Evolutionary conservation across 2,329 filamentous ascomycete genomes (phyloP).

Genomic region (Aspergillus aculeatus): DNA sequence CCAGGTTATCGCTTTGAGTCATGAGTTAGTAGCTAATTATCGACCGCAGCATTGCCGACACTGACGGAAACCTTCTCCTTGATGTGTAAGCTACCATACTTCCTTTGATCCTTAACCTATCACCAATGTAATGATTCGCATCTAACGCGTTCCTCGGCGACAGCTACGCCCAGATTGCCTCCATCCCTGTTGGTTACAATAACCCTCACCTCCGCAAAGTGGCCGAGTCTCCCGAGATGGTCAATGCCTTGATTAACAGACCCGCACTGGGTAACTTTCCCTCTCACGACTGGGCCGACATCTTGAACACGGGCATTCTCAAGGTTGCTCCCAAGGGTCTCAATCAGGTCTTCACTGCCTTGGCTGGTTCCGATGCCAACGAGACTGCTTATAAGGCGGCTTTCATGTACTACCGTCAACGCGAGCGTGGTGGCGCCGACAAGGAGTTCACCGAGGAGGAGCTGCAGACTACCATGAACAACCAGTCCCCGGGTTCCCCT

Average conservation of each 20-base stretch:
- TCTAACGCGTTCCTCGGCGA: constrained; percentile 8
- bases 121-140: neutral
- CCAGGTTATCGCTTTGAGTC: constrained; percentile 17
- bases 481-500: constrained; percentile 74
- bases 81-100: constrained; percentile 45
- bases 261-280: constrained; percentile 91
- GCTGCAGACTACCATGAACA: constrained; percentile 72
- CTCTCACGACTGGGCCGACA: constrained; percentile 74
- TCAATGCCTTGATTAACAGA: constrained; percentile 77
- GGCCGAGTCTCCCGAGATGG: constrained; percentile 75
- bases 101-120: neutral
- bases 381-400: constrained; percentile 94
- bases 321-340: constrained; percentile 79
- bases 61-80: constrained; percentile 52
- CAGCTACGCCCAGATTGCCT: constrained; percentile 87
- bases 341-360: constrained; percentile 86
- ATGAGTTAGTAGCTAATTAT: neutral
- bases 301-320: constrained; percentile 77
- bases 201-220: constrained; percentile 72
- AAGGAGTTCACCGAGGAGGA: constrained; percentile 80
- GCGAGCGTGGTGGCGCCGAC: constrained; percentile 72
- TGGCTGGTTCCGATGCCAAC: constrained; percentile 88
- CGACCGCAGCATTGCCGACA: constrained; percentile 45
- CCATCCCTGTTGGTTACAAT: constrained; percentile 90
- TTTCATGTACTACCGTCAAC: constrained; percentile 86